A percentile compares a stretch with the other conserved stretches of the same genome.
Conservation (phyloP, 208 protist species). For the Trichomonas vaginalis region DNA sequence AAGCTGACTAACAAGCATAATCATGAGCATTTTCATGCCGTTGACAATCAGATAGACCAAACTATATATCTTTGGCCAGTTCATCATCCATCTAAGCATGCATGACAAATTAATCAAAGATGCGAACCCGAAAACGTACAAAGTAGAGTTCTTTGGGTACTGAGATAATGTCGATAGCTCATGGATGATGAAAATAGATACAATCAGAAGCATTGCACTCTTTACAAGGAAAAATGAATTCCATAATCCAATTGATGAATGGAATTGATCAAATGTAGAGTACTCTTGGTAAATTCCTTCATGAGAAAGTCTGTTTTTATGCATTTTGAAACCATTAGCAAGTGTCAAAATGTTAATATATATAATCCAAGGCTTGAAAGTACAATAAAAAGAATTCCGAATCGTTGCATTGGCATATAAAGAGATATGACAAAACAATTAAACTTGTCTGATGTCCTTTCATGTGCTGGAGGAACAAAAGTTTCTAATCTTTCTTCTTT, state of each 20-base stretch:
- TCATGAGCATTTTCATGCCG: neutral
- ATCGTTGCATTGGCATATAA: neutral
- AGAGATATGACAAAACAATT: neutral
- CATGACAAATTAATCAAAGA: neutral
- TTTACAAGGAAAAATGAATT: neutral
- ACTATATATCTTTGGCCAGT: neutral
- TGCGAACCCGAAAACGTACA: neutral
- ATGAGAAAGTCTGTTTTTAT: neutral
- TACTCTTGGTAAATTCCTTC: neutral
- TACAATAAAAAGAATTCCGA: neutral
- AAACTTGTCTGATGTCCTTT: neutral
- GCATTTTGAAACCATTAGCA: neutral
- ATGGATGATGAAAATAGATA: neutral
- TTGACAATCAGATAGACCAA: neutral
- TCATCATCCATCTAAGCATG: neutral
- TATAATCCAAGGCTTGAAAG: neutral
- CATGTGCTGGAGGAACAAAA: neutral
- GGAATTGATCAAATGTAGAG: neutral
- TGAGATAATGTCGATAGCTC: neutral
- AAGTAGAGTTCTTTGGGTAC: neutral
- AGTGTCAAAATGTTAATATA: neutral
- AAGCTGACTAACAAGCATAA: neutral
- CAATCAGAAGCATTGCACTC: neutral
- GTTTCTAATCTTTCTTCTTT: neutral
- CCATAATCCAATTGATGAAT: neutral